A percentile compares a stretch with the other conserved stretches of the same genome.
phyloP scores from a whole-genome alignment of 176 grass and related monocot species.

The Hordeum vulgare region MorexV3_pseudomolecules_assembly NC_058518.1:454912373-454912872 shows the following conservation, averaged over 20 bases:
- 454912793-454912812: too few species aligned
- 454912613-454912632: too few species aligned
- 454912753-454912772: too few species aligned
- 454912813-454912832: too few species aligned
- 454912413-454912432: conserved; percentile 19
- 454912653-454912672: too few species aligned
- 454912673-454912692: too few species aligned
- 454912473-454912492: conserved; percentile 70
- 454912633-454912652: too few species aligned
- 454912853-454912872: not conserved
- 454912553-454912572: not conserved
- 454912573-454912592: too few species aligned
- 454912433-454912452: conserved; percentile 23
- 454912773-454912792: not conserved
- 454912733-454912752: not conserved
- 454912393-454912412: conserved; percentile 83
- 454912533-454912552: conserved; percentile 28
- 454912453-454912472: conserved; percentile 39
- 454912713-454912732: too few species aligned
- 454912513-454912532: conserved; percentile 78
- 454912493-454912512: conserved; percentile 77
- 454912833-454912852: too few species aligned
- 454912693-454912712: not conserved
- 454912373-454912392: not conserved
- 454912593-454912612: too few species aligned